Percentiles rank a stretch among this genome's conserved stretches.
Conservation (phyloP, 768 basidiomycete species). For the Termitomyces sp. region DNA sequence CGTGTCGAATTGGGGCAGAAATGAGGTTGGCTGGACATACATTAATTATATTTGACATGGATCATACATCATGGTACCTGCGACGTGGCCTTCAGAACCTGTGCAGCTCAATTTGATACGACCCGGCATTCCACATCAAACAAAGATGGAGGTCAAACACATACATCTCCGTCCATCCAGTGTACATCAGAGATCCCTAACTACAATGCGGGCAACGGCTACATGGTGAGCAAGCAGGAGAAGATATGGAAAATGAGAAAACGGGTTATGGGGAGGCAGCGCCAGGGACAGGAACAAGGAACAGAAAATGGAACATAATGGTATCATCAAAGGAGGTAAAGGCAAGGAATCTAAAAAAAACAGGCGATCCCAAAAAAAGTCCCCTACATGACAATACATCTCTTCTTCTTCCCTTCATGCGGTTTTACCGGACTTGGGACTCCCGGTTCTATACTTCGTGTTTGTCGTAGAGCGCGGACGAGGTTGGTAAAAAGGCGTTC, state of each 20-base stretch:
- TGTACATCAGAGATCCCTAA: slow-evolving; percentile 31
- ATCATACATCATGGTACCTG: background rate
- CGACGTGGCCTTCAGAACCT: slow-evolving; percentile 6
- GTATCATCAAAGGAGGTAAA: slow-evolving; percentile 83
- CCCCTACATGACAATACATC: slow-evolving; percentile 81
- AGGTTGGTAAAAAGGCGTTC: slow-evolving; percentile 86
- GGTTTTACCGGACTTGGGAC: slow-evolving; percentile 32
- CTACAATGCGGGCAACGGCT: slow-evolving; percentile 17
- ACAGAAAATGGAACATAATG: slow-evolving; percentile 39
- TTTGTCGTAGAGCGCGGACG: slow-evolving; percentile 76
- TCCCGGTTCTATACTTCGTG: slow-evolving; percentile 49
- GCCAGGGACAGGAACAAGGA: slow-evolving; percentile 22
- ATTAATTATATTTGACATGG: background rate
- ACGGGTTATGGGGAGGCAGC: slow-evolving; percentile 20
- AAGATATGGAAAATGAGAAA: slow-evolving; percentile 20
- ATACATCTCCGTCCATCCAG: slow-evolving; percentile 25
- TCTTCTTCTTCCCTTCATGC: slow-evolving; percentile 38
- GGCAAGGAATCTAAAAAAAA: slow-evolving; percentile 52
- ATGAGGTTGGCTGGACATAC: background rate
- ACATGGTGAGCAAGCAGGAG: slow-evolving; percentile 18
- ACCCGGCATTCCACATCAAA: slow-evolving; percentile 16
- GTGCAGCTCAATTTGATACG: slow-evolving; percentile 10
- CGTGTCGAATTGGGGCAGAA: background rate
- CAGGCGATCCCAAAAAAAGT: slow-evolving; percentile 51
- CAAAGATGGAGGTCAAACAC: slow-evolving; percentile 18